These are phyloP conservation scores for Apiotrichum gamsii DNA, from an alignment of 1,284 basidiomycete genomes.

Conservation along the genomic window DNA sequence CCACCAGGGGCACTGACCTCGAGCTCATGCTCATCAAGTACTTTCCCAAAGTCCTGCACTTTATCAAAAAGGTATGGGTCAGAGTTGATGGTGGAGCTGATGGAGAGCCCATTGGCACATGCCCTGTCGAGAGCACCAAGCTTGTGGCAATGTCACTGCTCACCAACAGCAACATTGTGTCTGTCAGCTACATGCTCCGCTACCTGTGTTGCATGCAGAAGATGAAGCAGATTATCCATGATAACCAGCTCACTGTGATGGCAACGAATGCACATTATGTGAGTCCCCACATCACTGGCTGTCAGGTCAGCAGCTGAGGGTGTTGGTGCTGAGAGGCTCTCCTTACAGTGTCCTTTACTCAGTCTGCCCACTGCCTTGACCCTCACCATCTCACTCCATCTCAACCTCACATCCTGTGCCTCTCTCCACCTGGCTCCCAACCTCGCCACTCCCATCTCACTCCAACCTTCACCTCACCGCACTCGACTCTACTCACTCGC, in stretches of 20 bases:
- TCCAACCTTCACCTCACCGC: not conserved
- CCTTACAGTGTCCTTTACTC: too few species aligned
- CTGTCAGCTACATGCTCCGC: conserved; percentile 86
- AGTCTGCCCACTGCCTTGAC: too few species aligned
- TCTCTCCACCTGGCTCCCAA: too few species aligned
- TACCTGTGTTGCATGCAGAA: conserved; percentile 94
- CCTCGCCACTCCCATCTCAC: too few species aligned
- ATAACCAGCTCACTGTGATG: conserved; percentile 94
- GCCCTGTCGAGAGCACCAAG: conserved; percentile 54
- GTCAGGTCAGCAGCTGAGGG: too few species aligned
- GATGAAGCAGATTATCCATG: conserved; percentile 95
- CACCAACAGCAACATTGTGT: conserved; percentile 69
- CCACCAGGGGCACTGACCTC: conserved; percentile 71
- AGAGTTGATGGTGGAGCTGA: not conserved
- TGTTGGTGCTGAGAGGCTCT: too few species aligned
- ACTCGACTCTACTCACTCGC: too few species aligned
- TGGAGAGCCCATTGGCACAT: conserved; percentile 70
- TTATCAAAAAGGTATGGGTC: conserved; percentile 68
- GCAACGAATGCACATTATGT: conserved; percentile 84
- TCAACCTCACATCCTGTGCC: too few species aligned
- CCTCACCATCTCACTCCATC: too few species aligned
- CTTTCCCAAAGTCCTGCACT: conserved; percentile 86
- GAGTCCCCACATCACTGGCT: too few species aligned
- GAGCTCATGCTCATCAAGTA: conserved; percentile 82
- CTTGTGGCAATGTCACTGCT: conserved; percentile 64